Percentiles rank a stretch among this genome's conserved stretches.
phyloP scores from a whole-genome alignment of 441 rosid genomes.

The Dalechampia spathulata region DNA sequence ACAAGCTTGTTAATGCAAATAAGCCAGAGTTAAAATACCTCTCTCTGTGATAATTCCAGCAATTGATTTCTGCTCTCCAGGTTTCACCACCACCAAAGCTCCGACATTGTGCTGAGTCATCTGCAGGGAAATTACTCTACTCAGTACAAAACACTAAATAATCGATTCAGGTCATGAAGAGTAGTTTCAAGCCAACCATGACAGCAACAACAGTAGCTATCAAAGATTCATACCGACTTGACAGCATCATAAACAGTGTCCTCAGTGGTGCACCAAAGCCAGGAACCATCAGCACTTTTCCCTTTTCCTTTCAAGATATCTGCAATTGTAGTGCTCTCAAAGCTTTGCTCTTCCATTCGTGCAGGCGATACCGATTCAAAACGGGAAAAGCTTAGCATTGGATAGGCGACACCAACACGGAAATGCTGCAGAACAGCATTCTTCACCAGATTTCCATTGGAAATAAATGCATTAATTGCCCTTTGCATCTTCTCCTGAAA shows the following conservation, averaged over 20 bases:
- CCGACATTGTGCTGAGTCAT: constrained; percentile 98
- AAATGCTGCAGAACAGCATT: constrained; percentile 45
- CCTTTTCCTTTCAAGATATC: constrained; percentile 78
- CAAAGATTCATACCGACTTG: constrained; percentile 53
- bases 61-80: constrained; percentile 72
- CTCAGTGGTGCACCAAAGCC: constrained; percentile 97
- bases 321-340: constrained; percentile 77
- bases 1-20: neutral
- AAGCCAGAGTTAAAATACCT: constrained; percentile 33
- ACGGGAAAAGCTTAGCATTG: constrained; percentile 44
- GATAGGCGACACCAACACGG: constrained; percentile 58
- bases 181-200: neutral
- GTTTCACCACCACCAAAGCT: constrained; percentile 88
- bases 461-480: constrained; percentile 34
- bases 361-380: constrained; percentile 51
- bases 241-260: constrained; percentile 92
- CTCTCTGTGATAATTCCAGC: constrained; percentile 98
- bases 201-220: neutral
- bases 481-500: constrained; percentile 50
- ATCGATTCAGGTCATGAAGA: neutral
- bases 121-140: constrained; percentile 25
- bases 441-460: constrained; percentile 49
- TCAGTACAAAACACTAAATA: neutral
- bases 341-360: constrained; percentile 79
- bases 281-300: constrained; percentile 85